phyloP scores from a whole-genome alignment of 768 basidiomycete genomes.

The Trichaptum fuscoviolaceum region DNA sequence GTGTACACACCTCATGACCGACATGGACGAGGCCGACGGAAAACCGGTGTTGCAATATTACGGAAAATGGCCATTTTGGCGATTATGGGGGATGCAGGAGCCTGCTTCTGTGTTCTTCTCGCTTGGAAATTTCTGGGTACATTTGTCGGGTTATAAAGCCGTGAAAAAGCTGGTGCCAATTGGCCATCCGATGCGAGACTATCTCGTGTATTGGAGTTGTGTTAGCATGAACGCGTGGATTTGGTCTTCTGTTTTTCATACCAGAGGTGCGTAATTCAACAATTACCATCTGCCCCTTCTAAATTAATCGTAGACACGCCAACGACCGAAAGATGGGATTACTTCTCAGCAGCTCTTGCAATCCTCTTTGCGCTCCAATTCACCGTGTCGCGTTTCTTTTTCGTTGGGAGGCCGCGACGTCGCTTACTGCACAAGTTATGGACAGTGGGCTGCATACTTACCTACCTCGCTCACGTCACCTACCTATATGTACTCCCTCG shows the following conservation, averaged over 20 bases:
- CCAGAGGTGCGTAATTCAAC: conserved; percentile 57
- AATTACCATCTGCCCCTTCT: background rate
- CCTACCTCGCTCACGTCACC: conserved; percentile 65
- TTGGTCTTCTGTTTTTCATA: conserved; percentile 90
- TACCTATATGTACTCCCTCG: conserved; percentile 73
- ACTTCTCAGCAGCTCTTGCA: conserved; percentile 87
- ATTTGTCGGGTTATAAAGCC: conserved; percentile 53
- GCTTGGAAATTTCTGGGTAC: conserved; percentile 75
- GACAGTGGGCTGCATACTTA: conserved; percentile 46
- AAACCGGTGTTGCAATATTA: conserved; percentile 68
- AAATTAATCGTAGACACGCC: conserved; percentile 54
- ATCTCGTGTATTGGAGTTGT: conserved; percentile 61
- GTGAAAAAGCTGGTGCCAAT: conserved; percentile 43
- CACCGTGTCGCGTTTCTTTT: conserved; percentile 69
- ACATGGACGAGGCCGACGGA: conserved; percentile 40
- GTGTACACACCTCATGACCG: conserved; percentile 81
- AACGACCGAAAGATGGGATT: conserved; percentile 85
- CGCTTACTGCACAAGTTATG: conserved; percentile 32
- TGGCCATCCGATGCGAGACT: conserved; percentile 62
- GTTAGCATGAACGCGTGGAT: conserved; percentile 87
- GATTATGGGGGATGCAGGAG: conserved; percentile 87
- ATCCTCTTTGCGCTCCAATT: conserved; percentile 81
- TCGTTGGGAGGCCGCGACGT: conserved; percentile 30
- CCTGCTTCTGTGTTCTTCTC: conserved; percentile 90
- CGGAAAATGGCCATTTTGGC: conserved; percentile 97